These are phyloP conservation scores for Plantago lanceolata DNA, from an alignment of 305 asterid genomes.

Conservation along the genomic window DNA sequence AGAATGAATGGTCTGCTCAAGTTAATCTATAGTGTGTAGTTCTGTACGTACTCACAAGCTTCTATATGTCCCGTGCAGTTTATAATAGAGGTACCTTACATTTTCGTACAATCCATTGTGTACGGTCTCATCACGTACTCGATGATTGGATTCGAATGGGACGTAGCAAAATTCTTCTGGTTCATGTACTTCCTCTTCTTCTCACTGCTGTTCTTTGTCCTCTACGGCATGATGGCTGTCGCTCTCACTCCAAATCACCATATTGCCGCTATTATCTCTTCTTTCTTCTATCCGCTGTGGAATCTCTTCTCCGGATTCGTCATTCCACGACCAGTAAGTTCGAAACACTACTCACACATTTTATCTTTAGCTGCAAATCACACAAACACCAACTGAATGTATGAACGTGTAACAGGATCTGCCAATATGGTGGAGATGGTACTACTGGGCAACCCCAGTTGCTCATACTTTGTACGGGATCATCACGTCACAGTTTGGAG, in stretches of 20 bases:
- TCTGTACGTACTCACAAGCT: neutral
- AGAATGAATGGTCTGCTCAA: slow-evolving; percentile 22
- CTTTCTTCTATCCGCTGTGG: slow-evolving; percentile 36
- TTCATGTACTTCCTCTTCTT: slow-evolving; percentile 38
- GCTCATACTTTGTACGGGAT: slow-evolving; percentile 40
- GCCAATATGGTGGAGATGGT: slow-evolving; percentile 54
- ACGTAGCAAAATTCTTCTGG: slow-evolving; percentile 37
- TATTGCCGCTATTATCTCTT: slow-evolving; percentile 33
- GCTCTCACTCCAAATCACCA: slow-evolving; percentile 46
- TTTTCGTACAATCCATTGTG: slow-evolving; percentile 30
- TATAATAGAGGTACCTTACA: slow-evolving; percentile 38
- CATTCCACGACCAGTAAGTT: slow-evolving; percentile 45
- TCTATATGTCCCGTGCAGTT: slow-evolving; percentile 26
- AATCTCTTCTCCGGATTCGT: slow-evolving; percentile 42
- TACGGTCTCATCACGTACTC: slow-evolving; percentile 34
- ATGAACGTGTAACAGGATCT: slow-evolving; percentile 29
- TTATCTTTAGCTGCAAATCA: neutral
- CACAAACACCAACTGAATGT: neutral
- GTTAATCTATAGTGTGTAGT: slow-evolving; percentile 12
- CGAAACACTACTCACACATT: neutral
- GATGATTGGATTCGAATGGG: slow-evolving; percentile 47
- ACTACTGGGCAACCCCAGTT: slow-evolving; percentile 41
- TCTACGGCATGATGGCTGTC: slow-evolving; percentile 45
- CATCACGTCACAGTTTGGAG: slow-evolving; percentile 42
- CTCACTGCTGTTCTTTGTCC: slow-evolving; percentile 34